Conservation (phyloP, 75 land plant species). For the Larix kaempferi region DNA sequence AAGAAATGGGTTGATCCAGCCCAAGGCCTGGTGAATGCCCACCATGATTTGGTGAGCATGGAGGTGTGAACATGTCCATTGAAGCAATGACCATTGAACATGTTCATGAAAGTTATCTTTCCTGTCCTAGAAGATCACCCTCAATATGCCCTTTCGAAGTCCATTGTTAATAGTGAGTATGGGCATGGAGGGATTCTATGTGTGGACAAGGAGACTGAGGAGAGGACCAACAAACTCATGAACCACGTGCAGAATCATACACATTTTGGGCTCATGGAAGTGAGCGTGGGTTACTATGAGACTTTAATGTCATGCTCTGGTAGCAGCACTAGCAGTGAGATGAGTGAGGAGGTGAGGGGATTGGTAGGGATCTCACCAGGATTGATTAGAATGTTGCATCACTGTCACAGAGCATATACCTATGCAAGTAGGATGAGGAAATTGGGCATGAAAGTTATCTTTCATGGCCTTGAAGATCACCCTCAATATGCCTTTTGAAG, state of each 20-base stretch:
- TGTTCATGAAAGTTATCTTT: constrained; percentile 82
- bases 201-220: constrained; percentile 78
- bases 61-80: constrained; percentile 97
- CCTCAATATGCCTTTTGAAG: constrained; percentile 70
- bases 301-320: constrained; percentile 98
- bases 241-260: constrained; percentile 67
- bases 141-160: constrained; percentile 55
- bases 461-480: constrained; percentile 87
- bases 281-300: constrained; percentile 90
- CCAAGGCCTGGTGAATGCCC: constrained; percentile 56
- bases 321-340: constrained; percentile 91
- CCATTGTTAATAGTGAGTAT: constrained; percentile 71
- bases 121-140: constrained; percentile 92
- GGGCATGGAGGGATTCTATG: constrained; percentile 83
- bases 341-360: constrained; percentile 54
- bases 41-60: constrained; percentile 98
- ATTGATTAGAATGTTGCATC: constrained; percentile 84
- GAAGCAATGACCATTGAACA: constrained; percentile 80
- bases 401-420: constrained; percentile 57
- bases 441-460: constrained; percentile 78
- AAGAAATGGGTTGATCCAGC: constrained; percentile 55
- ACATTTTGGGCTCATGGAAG: constrained; percentile 90
- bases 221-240: constrained; percentile 73
- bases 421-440: constrained; percentile 65
- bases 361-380: constrained; percentile 82